Evolutionary conservation across 331 rosid species (phyloP).

Genomic region (Rosa hybrid): DNA sequence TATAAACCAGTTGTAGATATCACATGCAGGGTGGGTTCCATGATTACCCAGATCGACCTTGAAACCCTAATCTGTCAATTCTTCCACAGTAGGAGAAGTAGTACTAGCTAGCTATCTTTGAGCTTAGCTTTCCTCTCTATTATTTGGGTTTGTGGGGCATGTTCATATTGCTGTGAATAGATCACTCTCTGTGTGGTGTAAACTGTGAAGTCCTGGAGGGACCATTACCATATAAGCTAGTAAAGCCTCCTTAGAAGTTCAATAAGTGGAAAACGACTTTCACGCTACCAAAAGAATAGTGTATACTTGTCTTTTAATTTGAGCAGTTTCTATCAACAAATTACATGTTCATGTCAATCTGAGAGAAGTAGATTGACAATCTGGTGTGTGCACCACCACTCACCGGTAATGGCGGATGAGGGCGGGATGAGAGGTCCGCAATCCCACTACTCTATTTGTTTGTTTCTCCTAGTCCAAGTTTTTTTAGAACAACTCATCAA

Average conservation of each 20-base stretch:
- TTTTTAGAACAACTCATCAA: not conserved
- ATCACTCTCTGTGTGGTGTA: not conserved
- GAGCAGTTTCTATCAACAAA: not conserved
- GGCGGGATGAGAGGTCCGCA: not conserved
- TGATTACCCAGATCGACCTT: not conserved
- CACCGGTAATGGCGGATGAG: not conserved
- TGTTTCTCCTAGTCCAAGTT: fast-evolving
- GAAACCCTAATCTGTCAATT: not conserved
- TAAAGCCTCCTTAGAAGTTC: not conserved
- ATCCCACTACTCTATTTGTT: not conserved
- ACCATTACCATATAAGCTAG: not conserved
- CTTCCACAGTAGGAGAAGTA: not conserved
- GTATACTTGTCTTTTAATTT: not conserved
- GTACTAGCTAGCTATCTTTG: not conserved
- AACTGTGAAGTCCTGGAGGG: not conserved
- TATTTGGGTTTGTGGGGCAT: not conserved
- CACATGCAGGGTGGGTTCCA: conserved; percentile 5
- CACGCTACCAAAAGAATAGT: not conserved
- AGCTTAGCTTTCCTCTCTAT: not conserved
- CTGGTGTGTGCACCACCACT: not conserved
- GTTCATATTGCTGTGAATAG: not conserved
- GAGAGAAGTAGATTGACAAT: too few species aligned
- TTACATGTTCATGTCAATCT: not conserved
- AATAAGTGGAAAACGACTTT: not conserved
- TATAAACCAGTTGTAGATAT: not conserved